These are phyloP conservation scores for Beauveria australis DNA, from an alignment of 2,329 filamentous ascomycete genomes.

Conservation along the genomic window DNA sequence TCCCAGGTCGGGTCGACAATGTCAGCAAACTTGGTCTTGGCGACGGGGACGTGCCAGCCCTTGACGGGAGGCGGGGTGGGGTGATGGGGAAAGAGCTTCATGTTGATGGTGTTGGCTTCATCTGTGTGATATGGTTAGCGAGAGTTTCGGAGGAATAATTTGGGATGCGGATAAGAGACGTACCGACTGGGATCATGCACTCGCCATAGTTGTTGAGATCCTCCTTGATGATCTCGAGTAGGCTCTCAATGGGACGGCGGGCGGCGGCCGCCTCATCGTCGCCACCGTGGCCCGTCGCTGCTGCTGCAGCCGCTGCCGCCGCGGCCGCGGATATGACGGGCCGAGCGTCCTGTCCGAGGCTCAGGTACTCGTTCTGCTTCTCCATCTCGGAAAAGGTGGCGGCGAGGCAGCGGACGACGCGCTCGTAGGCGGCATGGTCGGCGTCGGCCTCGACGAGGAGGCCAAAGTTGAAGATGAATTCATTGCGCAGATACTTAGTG, in stretches of 20 bases:
- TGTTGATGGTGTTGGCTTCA: constrained; percentile 88
- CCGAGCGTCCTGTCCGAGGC: constrained; percentile 42
- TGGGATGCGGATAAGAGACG: constrained; percentile 20
- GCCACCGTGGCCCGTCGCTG: constrained; percentile 9
- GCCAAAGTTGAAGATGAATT: constrained; percentile 98
- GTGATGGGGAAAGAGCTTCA: constrained; percentile 87
- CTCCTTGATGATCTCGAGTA: constrained; percentile 74
- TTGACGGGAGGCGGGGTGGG: constrained; percentile 68
- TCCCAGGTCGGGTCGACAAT: constrained; percentile 65
- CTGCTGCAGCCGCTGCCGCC: constrained; percentile 29
- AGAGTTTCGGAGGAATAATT: neutral
- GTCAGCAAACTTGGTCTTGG: constrained; percentile 56
- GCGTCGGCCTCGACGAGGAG: constrained; percentile 61
- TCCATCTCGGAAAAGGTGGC: constrained; percentile 82
- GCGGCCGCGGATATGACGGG: constrained; percentile 21
- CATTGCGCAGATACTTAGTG: constrained; percentile 77
- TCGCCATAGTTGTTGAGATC: constrained; percentile 96
- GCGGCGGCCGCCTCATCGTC: constrained; percentile 29
- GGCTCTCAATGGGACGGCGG: constrained; percentile 67
- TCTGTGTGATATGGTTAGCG: constrained; percentile 39
- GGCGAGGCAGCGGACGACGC: constrained; percentile 78
- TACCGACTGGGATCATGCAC: constrained; percentile 95
- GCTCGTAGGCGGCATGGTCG: constrained; percentile 73
- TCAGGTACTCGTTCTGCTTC: constrained; percentile 80
- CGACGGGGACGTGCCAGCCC: constrained; percentile 84